Evolutionary conservation across 1,139 yeast species (phyloP), one percentile per base, ranked within the genome.

Genomic region (Kodamaea arcana): DNA sequence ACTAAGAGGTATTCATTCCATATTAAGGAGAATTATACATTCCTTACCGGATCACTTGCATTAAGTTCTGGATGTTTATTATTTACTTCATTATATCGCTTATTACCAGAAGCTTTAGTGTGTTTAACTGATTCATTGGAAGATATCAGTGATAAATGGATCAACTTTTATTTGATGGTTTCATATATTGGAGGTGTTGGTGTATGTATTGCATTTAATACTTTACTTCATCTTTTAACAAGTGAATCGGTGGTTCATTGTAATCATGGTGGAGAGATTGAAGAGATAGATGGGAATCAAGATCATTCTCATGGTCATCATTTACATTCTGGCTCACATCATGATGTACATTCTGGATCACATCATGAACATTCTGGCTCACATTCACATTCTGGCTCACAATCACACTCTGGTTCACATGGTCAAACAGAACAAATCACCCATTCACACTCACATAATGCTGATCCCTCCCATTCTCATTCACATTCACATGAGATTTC

Each of bases 191-290:
- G 60, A 1, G 97, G 97, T 1, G 73, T 83, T 3, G 33, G 63
- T 1, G 46, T 78, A 3, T 85, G 95, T 50, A 56, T 79, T 1
- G 44, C 60, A 3, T 62, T 90, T 43, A 88, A 88, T 53, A 57
- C 67, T 17, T 30, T 81, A 0, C 76, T 90, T 12, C 96, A 90
- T 54, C 57, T 78, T 28, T 56, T 81, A 36, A 86, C 97, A 2
- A 78, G 92, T 39, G 86, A 85, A 50, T 81, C 94, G 21, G 75
- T 90, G 20, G 86, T 90, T 0, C 96, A 88, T 52, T 88, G 97
- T 56, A 81, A 78, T 13, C 96, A 88, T 48, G 65, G 62, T 15
- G 62, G 58, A 7, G 72, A 37, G 21, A 16, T 24, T 12, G 26
- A 24, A 12, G 26, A 24, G 26, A 12, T 15, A n/a, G 17, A 18